phyloP scores from a whole-genome alignment of 768 basidiomycete genomes.

The Agrocybe pediades region DNA sequence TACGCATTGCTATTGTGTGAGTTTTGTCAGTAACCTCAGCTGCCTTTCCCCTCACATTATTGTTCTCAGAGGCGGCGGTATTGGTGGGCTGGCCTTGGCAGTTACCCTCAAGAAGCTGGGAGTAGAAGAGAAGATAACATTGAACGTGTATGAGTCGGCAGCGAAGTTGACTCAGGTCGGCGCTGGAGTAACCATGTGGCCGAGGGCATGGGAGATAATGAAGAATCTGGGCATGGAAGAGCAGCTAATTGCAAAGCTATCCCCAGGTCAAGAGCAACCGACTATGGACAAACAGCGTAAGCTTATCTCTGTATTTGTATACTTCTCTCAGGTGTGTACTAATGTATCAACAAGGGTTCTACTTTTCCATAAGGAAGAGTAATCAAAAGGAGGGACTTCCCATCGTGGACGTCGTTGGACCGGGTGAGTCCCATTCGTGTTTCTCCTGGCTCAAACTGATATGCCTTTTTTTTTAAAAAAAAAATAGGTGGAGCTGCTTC shows the following conservation, averaged over 20 bases:
- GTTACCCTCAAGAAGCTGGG: slow-evolving; percentile 24
- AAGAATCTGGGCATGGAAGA: slow-evolving; percentile 21
- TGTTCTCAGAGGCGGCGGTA: slow-evolving; percentile 27
- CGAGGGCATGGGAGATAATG: slow-evolving; percentile 30
- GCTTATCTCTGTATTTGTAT: not conserved
- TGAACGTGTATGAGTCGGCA: slow-evolving; percentile 44
- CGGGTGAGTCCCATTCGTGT: not conserved
- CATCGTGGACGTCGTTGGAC: not conserved
- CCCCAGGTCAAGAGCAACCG: slow-evolving; percentile 17
- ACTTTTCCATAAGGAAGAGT: not conserved
- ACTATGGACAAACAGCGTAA: not conserved
- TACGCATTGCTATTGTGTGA: slow-evolving; percentile 8
- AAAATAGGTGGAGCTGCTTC: slow-evolving; percentile 23
- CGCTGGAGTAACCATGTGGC: slow-evolving; percentile 37
- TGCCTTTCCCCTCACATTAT: not conserved
- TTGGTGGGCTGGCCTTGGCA: slow-evolving; percentile 29
- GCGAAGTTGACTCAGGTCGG: slow-evolving; percentile 36
- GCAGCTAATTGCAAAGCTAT: slow-evolving; percentile 11
- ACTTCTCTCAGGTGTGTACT: too few relatives aligned
- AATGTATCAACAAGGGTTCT: not conserved
- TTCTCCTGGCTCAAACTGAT: not conserved
- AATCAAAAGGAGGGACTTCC: not conserved
- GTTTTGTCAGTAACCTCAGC: not conserved
- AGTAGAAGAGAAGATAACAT: slow-evolving; percentile 23
- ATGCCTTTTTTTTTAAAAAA: not conserved